phyloP scores from a whole-genome alignment of 208 protist species.

The Naegleria gruberi region DNA sequence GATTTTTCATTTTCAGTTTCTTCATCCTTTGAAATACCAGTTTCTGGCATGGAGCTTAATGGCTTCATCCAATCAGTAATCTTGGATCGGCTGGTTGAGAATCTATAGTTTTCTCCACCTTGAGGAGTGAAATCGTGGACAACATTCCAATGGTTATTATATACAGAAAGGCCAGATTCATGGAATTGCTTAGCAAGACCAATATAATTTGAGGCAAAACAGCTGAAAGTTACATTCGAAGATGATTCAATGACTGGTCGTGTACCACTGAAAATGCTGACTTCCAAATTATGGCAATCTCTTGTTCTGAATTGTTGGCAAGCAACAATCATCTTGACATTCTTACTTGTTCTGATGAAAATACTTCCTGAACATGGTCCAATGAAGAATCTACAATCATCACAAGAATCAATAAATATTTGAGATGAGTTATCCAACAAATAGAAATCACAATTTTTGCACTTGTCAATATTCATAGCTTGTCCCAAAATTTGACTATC shows the following conservation, averaged over 20 bases:
- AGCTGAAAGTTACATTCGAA: neutral
- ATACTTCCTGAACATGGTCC: constrained; percentile 76
- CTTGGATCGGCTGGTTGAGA: neutral
- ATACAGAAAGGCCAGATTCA: neutral
- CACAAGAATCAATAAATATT: constrained; percentile 78
- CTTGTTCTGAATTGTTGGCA: constrained; percentile 80
- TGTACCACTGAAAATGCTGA: constrained; percentile 26
- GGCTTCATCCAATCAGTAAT: neutral
- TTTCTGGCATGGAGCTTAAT: neutral
- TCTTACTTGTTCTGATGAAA: constrained; percentile 78
- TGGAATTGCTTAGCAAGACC: constrained; percentile 13
- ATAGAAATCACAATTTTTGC: constrained; percentile 65
- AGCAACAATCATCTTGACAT: constrained; percentile 73
- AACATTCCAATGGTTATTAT: constrained; percentile 24
- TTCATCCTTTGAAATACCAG: neutral
- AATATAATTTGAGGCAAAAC: constrained; percentile 19
- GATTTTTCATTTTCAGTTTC: neutral
- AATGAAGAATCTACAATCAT: constrained; percentile 74
- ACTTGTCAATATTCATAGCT: constrained; percentile 71
- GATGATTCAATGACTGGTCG: constrained; percentile 29
- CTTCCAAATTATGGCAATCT: constrained; percentile 65
- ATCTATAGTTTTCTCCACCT: neutral
- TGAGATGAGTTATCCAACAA: constrained; percentile 73
- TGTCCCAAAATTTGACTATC: neutral
- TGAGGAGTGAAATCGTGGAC: constrained; percentile 28